A percentile compares a stretch with the other conserved stretches of the same genome.
These are phyloP conservation scores for Metschnikowia cerradonensis DNA, from an alignment of 805 yeast species.

Conservation along the genomic window DNA sequence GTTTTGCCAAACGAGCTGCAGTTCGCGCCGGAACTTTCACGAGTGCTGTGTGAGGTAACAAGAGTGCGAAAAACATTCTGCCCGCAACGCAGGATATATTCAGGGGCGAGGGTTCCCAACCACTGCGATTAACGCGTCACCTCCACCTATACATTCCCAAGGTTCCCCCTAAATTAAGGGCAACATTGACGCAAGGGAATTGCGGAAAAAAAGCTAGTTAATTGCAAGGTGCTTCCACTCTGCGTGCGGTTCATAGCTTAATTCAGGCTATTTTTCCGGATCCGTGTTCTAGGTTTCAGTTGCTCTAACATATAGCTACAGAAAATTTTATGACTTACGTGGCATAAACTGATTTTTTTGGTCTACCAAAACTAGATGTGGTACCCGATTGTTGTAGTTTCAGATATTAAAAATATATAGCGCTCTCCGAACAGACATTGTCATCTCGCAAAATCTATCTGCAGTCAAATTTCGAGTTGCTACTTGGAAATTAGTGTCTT, in stretches of 20 bases:
- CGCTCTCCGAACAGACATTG: background rate
- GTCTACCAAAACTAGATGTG: background rate
- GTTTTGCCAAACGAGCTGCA: constrained; percentile 2
- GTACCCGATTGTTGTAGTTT: too few relatives aligned
- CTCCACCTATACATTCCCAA: background rate
- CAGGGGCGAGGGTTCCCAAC: constrained; percentile 2
- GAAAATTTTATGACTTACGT: too few relatives aligned
- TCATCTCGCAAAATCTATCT: background rate
- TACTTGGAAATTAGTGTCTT: background rate
- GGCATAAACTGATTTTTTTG: too few relatives aligned
- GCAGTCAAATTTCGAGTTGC: background rate
- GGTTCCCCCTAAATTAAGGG: background rate
- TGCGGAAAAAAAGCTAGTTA: background rate
- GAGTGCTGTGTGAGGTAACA: background rate
- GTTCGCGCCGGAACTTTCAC: constrained; percentile 4
- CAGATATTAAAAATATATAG: background rate
- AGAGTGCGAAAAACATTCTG: background rate
- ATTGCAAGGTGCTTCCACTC: too few relatives aligned
- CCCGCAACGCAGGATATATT: background rate
- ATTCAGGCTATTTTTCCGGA: too few relatives aligned
- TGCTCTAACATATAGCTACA: too few relatives aligned
- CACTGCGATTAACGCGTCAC: background rate
- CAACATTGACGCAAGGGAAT: background rate
- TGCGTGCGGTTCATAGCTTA: too few relatives aligned
- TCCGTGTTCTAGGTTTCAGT: too few relatives aligned